Evolutionary conservation across 805 yeast genomes (phyloP), one percentile per base, ranked within the genome.

Genomic region (Nakazawaea wickerhamii): DNA sequence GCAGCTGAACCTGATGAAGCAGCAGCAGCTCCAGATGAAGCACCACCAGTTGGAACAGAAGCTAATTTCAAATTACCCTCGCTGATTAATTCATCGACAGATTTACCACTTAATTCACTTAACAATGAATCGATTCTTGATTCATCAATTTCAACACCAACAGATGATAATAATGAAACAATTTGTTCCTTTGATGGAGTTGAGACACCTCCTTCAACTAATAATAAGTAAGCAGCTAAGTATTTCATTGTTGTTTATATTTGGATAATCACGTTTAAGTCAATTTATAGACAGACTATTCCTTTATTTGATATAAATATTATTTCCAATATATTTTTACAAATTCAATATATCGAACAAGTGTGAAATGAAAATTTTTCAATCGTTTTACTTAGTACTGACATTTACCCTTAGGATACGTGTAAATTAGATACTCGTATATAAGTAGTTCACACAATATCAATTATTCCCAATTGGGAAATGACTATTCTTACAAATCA

Each of bases 191-290:
- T 95, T 59, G 95, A 76, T 74, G 99, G 98, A 63, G 93, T 65
- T 68, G 89, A 70, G 78, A 81, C 82, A 70, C 98, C 99, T 73
- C 96, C 96, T 71, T 93, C 89, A 77, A 84, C 89, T 74, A 93
- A 82, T 76, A 91, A 84, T 74, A 93, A 84, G 81, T 93, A 93
- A 73, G 99, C 98, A 76, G 99, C 99, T 77, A 93, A 84, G 83
- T 91, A 91, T 86, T 89, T 93, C 97, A 89, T 63, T 54, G 47
- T 52, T 48, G 43, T 30, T 36, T 45, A 34, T 31, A 41, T 44
- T 41, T 48, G 45, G 80, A 80, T 81, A 81, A 81, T 80, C 86
- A 78, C 78, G 70, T 78, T 80, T 81, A 81, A 81, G 87, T 86
- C 68, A 60, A 53, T 47, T 55, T 51, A 60, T 87, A 36, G 44